A percentile compares a stretch with the other conserved stretches of the same genome.
Evolutionary conservation across 129 eudicot genomes (phyloP).

Genomic region (Pittosporum tobira): DNA sequence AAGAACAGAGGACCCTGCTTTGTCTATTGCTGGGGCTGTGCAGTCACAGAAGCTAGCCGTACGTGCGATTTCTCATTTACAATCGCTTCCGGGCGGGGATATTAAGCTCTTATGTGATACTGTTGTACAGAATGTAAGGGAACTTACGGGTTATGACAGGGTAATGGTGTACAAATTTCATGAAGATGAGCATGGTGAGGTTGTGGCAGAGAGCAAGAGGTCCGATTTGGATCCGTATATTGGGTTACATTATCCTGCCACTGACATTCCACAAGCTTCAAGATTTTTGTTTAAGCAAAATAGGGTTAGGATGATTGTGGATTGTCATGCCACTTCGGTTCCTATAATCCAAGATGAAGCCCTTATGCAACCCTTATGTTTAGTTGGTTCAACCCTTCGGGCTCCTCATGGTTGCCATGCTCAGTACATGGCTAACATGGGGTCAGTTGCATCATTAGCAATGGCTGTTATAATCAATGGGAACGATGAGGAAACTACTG

Average conservation of each 20-base stretch:
- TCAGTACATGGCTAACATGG: slow-evolving; percentile 98
- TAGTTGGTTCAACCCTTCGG: slow-evolving; percentile 89
- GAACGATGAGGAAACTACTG: slow-evolving; percentile 46
- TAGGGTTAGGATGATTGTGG: slow-evolving; percentile 85
- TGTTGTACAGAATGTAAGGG: slow-evolving; percentile 71
- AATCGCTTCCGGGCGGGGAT: slow-evolving; percentile 91
- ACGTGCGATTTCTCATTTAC: slow-evolving; percentile 71
- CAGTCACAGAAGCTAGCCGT: slow-evolving; percentile 97
- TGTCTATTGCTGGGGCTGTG: slow-evolving; percentile 83
- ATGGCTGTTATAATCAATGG: slow-evolving; percentile 86
- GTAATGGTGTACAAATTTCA: slow-evolving; percentile 97
- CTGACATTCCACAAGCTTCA: slow-evolving; percentile 96
- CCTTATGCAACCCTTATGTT: slow-evolving; percentile 67
- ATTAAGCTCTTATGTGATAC: slow-evolving; percentile 78
- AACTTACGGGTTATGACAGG: slow-evolving; percentile 82
- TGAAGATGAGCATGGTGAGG: slow-evolving; percentile 99
- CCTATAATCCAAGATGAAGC: slow-evolving; percentile 66
- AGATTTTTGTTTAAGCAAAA: slow-evolving; percentile 76
- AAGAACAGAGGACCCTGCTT: slow-evolving; percentile 71
- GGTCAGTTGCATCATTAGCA: slow-evolving; percentile 85
- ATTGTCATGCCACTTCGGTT: slow-evolving; percentile 60
- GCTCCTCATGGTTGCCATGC: slow-evolving; percentile 99
- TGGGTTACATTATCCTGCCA: slow-evolving; percentile 94
- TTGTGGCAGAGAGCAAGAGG: slow-evolving; percentile 80
- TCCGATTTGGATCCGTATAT: slow-evolving; percentile 83